Evolutionary conservation across 495 filamentous ascomycete species (phyloP).

Genomic region (Penicillium longicatenatum): DNA sequence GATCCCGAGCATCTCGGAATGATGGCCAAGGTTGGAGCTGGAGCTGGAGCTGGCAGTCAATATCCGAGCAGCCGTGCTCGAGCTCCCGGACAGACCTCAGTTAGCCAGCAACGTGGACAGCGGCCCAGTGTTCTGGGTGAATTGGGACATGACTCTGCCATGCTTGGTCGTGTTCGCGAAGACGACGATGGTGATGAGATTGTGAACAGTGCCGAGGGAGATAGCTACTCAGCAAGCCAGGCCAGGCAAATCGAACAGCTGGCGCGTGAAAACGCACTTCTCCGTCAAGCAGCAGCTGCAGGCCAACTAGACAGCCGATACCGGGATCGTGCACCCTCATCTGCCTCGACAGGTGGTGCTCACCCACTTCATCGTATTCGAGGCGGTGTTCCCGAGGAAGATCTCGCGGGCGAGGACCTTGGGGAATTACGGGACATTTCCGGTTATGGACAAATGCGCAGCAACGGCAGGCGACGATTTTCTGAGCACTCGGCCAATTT

Average conservation of each 20-base stretch:
- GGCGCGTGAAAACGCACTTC: slow-evolving; percentile 68
- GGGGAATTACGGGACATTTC: slow-evolving; percentile 64
- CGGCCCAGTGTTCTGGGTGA: slow-evolving; percentile 85
- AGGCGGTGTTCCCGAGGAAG: slow-evolving; percentile 68
- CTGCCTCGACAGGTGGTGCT: slow-evolving; percentile 51
- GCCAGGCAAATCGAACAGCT: slow-evolving; percentile 75
- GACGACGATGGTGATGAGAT: slow-evolving; percentile 82
- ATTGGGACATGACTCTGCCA: slow-evolving; percentile 67
- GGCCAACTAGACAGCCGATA: slow-evolving; percentile 62
- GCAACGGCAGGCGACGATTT: slow-evolving; percentile 54
- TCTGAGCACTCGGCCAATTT: slow-evolving; percentile 63
- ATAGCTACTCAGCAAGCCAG: slow-evolving; percentile 57
- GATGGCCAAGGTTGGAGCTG: slow-evolving; percentile 40
- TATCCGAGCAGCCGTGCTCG: slow-evolving; percentile 45
- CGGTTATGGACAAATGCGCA: slow-evolving; percentile 44
- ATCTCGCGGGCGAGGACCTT: slow-evolving; percentile 69
- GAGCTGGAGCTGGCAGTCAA: slow-evolving; percentile 34
- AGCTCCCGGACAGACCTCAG: slow-evolving; percentile 60
- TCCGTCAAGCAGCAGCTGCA: slow-evolving; percentile 60
- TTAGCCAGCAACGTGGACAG: slow-evolving; percentile 78
- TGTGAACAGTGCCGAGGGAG: slow-evolving; percentile 64
- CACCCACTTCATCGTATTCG: slow-evolving; percentile 62
- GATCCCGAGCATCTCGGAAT: slow-evolving; percentile 63
- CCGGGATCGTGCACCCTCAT: slow-evolving; percentile 62
- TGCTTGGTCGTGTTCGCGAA: slow-evolving; percentile 77